These are phyloP conservation scores for Tylopilus sp. DNA, from an alignment of 1,284 basidiomycete species.

Conservation along the genomic window DNA sequence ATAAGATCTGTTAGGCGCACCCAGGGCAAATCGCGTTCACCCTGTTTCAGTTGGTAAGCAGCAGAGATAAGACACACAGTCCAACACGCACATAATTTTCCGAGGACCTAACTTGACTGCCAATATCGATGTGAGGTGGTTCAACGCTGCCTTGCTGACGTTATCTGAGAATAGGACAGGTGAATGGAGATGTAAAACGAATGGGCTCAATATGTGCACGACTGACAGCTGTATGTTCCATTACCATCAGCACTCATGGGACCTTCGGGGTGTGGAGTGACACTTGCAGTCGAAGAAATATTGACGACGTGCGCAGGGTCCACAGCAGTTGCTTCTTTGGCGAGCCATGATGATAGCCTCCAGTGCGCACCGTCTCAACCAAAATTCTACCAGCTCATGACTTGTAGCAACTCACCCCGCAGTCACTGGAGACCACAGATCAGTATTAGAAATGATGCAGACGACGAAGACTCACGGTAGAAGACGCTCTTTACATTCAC, in stretches of 20 bases:
- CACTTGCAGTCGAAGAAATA: constrained; percentile 77
- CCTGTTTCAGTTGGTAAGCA: constrained; percentile 46
- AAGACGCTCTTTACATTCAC: constrained; percentile 84
- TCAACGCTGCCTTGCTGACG: constrained; percentile 82
- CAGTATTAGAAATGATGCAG: constrained; percentile 2
- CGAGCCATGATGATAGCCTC: constrained; percentile 58
- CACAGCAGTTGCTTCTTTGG: constrained; percentile 67
- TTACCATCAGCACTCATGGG: constrained; percentile 60
- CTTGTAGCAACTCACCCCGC: constrained; percentile 55
- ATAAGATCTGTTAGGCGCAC: constrained; percentile 43
- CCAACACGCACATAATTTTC: constrained; percentile 64
- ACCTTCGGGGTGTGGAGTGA: constrained; percentile 61
- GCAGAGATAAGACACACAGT: not conserved
- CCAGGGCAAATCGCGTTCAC: constrained; percentile 89
- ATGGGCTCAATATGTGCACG: not conserved
- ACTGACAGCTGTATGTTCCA: constrained; percentile 83
- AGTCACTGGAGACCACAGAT: constrained; percentile 57
- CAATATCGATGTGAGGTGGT: constrained; percentile 79
- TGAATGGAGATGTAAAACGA: constrained; percentile 2
- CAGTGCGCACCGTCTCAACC: constrained; percentile 10
- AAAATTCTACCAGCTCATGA: not conserved
- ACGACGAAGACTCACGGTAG: constrained; percentile 59
- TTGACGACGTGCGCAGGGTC: constrained; percentile 82
- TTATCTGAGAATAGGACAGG: constrained; percentile 55
- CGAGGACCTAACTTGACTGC: constrained; percentile 70